Evolutionary conservation across 2,329 filamentous ascomycete genomes (phyloP), one percentile per base, ranked within the genome.

Genomic region (Talaromyces atroroseus): DNA sequence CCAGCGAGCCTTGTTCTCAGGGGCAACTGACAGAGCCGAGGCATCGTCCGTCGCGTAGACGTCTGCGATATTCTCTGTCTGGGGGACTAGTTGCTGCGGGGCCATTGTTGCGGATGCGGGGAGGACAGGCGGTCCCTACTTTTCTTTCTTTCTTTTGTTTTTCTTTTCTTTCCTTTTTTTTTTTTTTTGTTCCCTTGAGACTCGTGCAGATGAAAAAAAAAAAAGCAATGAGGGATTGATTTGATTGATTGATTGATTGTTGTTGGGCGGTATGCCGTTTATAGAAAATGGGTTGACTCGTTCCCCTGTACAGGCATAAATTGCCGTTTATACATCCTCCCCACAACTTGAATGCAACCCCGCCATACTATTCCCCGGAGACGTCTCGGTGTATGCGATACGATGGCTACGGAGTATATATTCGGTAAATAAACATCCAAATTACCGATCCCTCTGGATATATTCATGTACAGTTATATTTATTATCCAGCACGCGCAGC

Each of bases 21-120:
- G 70, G 18, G 94, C 75, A 44, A 88, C 84, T 65, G 88, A 82
- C 34, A 81, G 74, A 4, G 88, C 85, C 69, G 96, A 95, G 67
- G 91, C 75, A 48, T 87, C 85, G 70, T 90, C 84, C 32, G 83
- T 76, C 20, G 90, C 87, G 75, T 97, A 97, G 68, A 96, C 90
- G 70, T 92, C 88, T 63, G 83, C 78, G 64, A 96, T 79, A 26
- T 87, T 86, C 63, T 80, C 82, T 57, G 89, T 87, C 62, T 87
- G 83, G 58, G 92, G 92, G 52, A 96, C 90, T 5, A 49, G 68
- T 59, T 74, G 72, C 54, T 73, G 69, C 60, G 68, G 69, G 66
- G 68, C 63, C 72, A 75, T 75, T 63, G 68, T 58, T 67, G 64
- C 64, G 66, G 49, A 49, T 24, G 50, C 45, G 40, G 49, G 44